Conservation (phyloP, 345 rosid species). For the Murraya koenigii region DNA sequence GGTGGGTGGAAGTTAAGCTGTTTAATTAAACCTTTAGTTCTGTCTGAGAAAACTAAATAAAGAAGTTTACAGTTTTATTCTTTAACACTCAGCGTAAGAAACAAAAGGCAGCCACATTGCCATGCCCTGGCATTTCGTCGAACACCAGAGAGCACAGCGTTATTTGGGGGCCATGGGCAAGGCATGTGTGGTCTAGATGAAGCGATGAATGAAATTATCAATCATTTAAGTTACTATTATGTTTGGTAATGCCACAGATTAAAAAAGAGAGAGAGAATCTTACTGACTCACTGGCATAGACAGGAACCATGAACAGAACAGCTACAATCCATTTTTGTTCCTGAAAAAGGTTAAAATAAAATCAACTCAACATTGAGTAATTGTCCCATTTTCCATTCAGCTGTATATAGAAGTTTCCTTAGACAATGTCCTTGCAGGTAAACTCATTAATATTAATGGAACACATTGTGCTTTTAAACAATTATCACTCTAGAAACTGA, state of each 20-base stretch:
- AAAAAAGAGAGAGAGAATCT: slow-evolving; percentile 22
- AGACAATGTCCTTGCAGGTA: too few species aligned
- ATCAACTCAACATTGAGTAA: neutral
- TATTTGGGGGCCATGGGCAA: neutral
- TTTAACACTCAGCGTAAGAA: neutral
- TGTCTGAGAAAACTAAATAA: neutral
- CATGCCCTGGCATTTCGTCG: neutral
- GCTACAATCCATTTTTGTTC: slow-evolving; percentile 91
- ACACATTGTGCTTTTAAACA: neutral
- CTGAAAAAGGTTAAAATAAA: slow-evolving; percentile 29
- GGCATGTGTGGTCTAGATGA: neutral
- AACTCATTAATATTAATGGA: too few species aligned
- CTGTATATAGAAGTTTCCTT: too few species aligned
- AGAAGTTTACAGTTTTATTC: neutral
- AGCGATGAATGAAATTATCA: neutral
- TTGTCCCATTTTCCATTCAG: neutral
- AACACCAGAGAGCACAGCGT: neutral
- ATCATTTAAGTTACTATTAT: neutral
- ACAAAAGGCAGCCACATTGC: neutral
- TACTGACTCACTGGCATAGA: slow-evolving; percentile 82
- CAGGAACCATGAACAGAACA: slow-evolving; percentile 82
- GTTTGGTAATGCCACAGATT: neutral
- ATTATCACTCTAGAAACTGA: neutral
- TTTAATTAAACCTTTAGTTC: neutral
- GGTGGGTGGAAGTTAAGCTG: neutral